Percentiles rank a stretch among this genome's conserved stretches.
These are phyloP conservation scores for Chlamydomonas sp. DNA, from an alignment of 139 green algal species.

Conservation along the genomic window DNA sequence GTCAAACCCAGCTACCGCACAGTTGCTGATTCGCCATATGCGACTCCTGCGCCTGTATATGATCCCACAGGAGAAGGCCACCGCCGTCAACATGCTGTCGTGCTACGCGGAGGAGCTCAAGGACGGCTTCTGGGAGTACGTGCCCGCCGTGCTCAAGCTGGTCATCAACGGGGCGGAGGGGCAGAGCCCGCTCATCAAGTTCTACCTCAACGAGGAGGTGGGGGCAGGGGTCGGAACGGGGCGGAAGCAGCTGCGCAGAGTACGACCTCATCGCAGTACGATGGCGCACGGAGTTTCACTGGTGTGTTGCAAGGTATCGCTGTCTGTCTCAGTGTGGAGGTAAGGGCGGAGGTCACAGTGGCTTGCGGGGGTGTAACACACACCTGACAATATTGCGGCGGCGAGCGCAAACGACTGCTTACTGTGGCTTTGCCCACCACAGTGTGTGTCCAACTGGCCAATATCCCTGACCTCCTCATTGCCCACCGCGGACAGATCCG, in stretches of 20 bases:
- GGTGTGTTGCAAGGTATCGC: no score
- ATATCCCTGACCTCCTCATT: not conserved
- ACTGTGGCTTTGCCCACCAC: no score
- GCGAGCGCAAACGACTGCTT: no score
- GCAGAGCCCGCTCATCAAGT: constrained; percentile 87
- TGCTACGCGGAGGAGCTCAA: constrained; percentile 98
- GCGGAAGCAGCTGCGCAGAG: not conserved
- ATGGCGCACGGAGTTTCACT: no score
- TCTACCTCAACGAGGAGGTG: constrained; percentile 98
- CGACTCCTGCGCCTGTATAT: not conserved
- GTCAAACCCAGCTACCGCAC: no score
- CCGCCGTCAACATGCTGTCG: constrained; percentile 97
- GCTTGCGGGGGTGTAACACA: no score
- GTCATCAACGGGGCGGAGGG: constrained; percentile 62
- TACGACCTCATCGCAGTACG: no score
- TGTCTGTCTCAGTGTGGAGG: no score
- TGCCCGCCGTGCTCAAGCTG: constrained; percentile 50
- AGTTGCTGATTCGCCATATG: not conserved
- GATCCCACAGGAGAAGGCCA: constrained; percentile 93
- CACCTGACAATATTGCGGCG: no score
- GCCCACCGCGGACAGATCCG: constrained; percentile 43
- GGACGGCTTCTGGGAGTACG: constrained; percentile 95
- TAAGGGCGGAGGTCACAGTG: no score
- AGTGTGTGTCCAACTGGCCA: no score
- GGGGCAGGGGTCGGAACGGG: not conserved